Evolutionary conservation across 2,329 filamentous ascomycete species (phyloP), one percentile per base, ranked within the genome.

Genomic region (Chrysoporthe austroafricana): DNA sequence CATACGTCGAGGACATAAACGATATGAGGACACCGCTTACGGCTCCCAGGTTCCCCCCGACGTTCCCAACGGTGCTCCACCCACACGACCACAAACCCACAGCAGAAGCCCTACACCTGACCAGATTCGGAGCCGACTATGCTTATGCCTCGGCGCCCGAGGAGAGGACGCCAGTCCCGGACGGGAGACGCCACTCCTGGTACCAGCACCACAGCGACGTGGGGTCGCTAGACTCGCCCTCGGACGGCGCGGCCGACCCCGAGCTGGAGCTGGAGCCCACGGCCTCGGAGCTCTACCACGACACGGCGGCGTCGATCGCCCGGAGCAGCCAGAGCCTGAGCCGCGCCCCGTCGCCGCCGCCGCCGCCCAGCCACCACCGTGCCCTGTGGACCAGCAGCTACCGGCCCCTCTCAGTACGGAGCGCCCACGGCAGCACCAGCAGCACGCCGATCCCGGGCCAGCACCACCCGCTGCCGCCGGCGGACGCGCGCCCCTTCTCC

Each of bases 221-320:
- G 7, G 59, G 52, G 3, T 60, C 36, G 5, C 42, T 43, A 48
- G 43, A 5, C 9, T 46, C 62, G 9, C 63, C 58, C 9, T 64
- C 62, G 8, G 50, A 43, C 42, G 54, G 59, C 11, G 13, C 59
- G 13, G 44, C 36, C 54, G 44, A 59, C 6, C 43, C 54, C 16
- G 63, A 63, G 46, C 42, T 62, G 42, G 59, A 70, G 21, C 60
- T 68, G 36, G 46, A 65, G 34, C 63, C 63, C 44, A 58, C 43
- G 21, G 56, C 59, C 43, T 66, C 58, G 18, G 66, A 56, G 26
- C 59, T 67, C 26, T 67, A 68, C 6, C 46, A 63, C 6, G 56
- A 58, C 59, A 66, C 62, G 9, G 58, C 66, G 26, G 39, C 21
- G 8, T 63, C 63, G 14, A 66, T 64, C 0, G 56, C 61, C 26